Percentiles rank a stretch among this genome's conserved stretches.
phyloP scores from a whole-genome alignment of 306 rosid genomes.

The Arachis hypogaea region DNA sequence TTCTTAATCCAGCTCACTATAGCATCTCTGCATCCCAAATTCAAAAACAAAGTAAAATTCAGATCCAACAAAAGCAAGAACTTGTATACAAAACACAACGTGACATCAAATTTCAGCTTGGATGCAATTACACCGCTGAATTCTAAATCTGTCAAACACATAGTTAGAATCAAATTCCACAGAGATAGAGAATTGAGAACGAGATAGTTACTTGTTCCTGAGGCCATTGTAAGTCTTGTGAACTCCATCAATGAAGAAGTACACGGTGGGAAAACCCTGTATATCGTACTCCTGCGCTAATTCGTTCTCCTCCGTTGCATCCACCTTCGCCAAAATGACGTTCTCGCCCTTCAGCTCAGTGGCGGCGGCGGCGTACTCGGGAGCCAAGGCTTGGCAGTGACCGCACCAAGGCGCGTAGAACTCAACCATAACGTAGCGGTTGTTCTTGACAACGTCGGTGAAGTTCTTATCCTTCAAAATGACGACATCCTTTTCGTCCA shows the following conservation, averaged over 20 bases:
- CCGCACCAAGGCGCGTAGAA: conserved; percentile 99
- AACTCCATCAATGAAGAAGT: conserved; percentile 75
- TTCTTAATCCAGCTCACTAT: conserved; percentile 94
- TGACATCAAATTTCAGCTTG: not conserved
- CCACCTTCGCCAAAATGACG: conserved; percentile 81
- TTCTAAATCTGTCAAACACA: not conserved
- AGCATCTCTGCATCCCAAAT: conserved; percentile 60
- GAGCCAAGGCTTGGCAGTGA: conserved; percentile 94
- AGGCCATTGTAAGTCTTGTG: conserved; percentile 81
- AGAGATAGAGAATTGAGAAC: not conserved
- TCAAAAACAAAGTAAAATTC: not conserved
- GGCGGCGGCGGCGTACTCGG: conserved; percentile 91
- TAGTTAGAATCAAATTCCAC: not conserved
- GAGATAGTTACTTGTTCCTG: conserved; percentile 68
- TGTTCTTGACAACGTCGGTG: conserved; percentile 60
- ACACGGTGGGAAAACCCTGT: conserved; percentile 85
- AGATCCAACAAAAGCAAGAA: conserved; percentile 10
- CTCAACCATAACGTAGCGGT: conserved; percentile 82
- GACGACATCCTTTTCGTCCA: conserved; percentile 90
- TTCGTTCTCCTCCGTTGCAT: conserved; percentile 88
- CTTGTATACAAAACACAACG: not conserved
- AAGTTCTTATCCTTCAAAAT: conserved; percentile 84
- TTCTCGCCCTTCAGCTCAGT: conserved; percentile 75
- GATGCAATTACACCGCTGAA: not conserved
- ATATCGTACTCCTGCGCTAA: conserved; percentile 76